phyloP scores from a whole-genome alignment of 176 grass and related monocot species.

The Tillandsia leiboldiana region DNA sequence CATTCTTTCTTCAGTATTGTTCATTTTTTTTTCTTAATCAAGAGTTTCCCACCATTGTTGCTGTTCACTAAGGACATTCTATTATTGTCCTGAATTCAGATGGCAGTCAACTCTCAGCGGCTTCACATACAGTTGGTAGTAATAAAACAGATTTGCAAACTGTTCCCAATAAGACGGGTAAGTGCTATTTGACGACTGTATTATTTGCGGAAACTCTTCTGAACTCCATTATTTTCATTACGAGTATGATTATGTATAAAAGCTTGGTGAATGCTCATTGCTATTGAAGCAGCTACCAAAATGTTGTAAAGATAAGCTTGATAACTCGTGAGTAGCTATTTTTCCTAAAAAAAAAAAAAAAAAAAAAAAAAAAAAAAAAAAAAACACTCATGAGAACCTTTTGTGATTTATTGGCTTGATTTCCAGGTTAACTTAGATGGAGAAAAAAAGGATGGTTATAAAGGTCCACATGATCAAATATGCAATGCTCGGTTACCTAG shows the following conservation, averaged over 20 bases:
- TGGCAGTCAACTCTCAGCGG: conserved; percentile 63
- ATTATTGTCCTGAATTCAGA: conserved; percentile 37
- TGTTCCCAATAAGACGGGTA: conserved; percentile 79
- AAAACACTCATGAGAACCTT: neutral
- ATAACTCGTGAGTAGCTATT: too few species aligned
- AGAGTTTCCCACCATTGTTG: conserved; percentile 2
- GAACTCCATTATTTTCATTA: too few species aligned
- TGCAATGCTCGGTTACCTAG: conserved; percentile 60
- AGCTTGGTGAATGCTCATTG: too few species aligned
- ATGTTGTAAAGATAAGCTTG: too few species aligned
- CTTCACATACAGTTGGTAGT: conserved; percentile 72
- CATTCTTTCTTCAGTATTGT: too few species aligned
- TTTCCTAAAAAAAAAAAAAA: too few species aligned
- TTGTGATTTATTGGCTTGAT: conserved; percentile 12
- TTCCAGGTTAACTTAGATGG: conserved; percentile 73
- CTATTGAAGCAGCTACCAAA: too few species aligned
- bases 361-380: too few species aligned
- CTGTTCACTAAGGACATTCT: conserved; percentile 11
- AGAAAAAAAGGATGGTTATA: conserved; percentile 60
- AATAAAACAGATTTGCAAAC: conserved; percentile 78
- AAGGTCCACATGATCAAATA: conserved; percentile 72
- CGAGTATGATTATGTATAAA: too few species aligned
- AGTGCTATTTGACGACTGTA: conserved; percentile 19
- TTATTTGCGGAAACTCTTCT: neutral
- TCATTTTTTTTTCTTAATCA: neutral